Base-by-base conservation (phyloP, 225 moss, liverwort and hornwort genomes). In the Ulota crispa region DNA sequence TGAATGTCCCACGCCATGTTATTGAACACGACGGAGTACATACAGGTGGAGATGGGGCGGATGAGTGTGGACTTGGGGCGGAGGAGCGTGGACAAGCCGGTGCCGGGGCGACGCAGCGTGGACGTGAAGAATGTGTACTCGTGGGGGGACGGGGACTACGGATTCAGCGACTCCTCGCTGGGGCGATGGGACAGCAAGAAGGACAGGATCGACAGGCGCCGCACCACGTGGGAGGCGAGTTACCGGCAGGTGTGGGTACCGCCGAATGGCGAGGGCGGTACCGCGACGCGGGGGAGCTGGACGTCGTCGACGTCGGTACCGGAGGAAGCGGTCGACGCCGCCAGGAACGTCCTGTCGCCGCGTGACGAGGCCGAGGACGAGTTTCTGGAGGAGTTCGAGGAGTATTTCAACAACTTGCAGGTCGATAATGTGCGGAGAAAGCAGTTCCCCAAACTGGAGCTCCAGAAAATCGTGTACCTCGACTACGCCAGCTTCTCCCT, bases 351-450 rank as follows among this genome's bases (percentile, higher is more conserved):
- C 70, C 71, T 93, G 72, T 86, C 84, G 65, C 81, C 86, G 23
- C 88, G 86, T 28, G 93, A 96, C 24, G 96, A 94, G 81, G 96
- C 93, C 41, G 96, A 95, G 76, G 95, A 96, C 56, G 90, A 86
- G 18, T 96, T 96, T 78, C 75, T 96, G 77, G 92, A 92, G 47
- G 95, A 95, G 54, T 95, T 90, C 65, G 95, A 92, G 68, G 92
- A 93, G 1, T 96, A 95, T 66, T 96, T 93, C 77, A 87, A 90
- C 23, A 87, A 91, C 69, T 75, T 96, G 28, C 84, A 85, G 24
- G 92, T 96, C 45, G 96, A 96, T 72, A 90, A 91, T 47, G 56
- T 93, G 82, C 83, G 96, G 57, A 89, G 89, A 37, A 89, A 89
- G 79, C 93, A 95, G 81, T 96, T 90, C 72, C 92, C 96, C 3